Evolutionary conservation across 2,329 filamentous ascomycete species (phyloP), one percentile per base, ranked within the genome.

Genomic region (Aspergillus sergii): DNA sequence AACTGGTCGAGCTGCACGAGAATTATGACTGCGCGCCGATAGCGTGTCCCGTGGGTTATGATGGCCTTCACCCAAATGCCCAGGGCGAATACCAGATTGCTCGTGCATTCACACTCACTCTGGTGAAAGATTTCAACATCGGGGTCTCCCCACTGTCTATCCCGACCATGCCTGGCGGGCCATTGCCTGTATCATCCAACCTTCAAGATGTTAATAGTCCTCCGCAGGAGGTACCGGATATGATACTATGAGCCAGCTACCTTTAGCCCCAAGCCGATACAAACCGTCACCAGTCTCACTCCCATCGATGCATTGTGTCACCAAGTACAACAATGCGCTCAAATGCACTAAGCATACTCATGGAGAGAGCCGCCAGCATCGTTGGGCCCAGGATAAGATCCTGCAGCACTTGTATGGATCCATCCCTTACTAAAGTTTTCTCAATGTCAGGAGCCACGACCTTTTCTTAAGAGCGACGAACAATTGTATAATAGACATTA

Each of bases 41-140:
- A 11, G 41, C 34, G 34, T 60, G 59, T 56, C 59, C 59, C 12
- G 59, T 30, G 4, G 59, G 59, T 6, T 60, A 60, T 50, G 59
- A 60, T 21, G 59, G 59, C 5, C 51, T 60, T 14, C 59, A 57
- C 39, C 59, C 59, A 3, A 60, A 43, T 21, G 21, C 19, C 1
- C 9, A 10, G 41, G 59, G 59, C 3, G 59, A 60, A 19, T 56
- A 34, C 34, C 50, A 60, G 9, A 60, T 60, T 19, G 59, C 59
- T 26, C 51, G 41, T 12, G 51, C 59, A 16, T 60, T 60, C 21
- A 56, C 36, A 26, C 50, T 48, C 8, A 45, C 51, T 8, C 51
- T 60, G 3, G 41, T 56, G 3, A 48, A 56, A 9, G 30, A 41
- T 19, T 60, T 48, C 23, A 26, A 28, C n/a, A 48, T 56, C 9